Conservation (phyloP, 192 early-diverging fungal genomes). For the Umbelopsis vinacea region DNA sequence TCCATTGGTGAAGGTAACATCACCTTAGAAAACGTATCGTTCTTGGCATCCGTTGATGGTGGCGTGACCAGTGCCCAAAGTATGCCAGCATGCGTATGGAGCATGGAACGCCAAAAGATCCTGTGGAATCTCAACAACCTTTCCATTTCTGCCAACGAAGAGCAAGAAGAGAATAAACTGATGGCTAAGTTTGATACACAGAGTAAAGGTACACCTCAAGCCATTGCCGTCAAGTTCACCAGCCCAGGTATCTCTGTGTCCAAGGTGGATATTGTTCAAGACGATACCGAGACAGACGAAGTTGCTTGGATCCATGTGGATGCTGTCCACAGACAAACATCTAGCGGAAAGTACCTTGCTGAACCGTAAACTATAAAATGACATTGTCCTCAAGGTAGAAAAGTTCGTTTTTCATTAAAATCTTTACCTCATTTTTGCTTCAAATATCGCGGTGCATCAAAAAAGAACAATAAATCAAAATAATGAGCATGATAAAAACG, state of each 20-base stretch:
- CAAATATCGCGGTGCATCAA: too few species aligned
- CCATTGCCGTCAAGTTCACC: slow-evolving; percentile 48
- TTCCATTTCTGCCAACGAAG: slow-evolving; percentile 20
- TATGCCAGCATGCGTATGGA: slow-evolving; percentile 54
- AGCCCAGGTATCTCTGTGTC: slow-evolving; percentile 37
- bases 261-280: slow-evolving; percentile 31
- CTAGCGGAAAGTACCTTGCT: slow-evolving; percentile 22
- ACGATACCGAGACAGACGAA: background rate
- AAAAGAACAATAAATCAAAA: too few species aligned
- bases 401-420: too few species aligned
- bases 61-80: slow-evolving; percentile 51
- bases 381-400: too few species aligned
- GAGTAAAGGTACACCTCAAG: slow-evolving; percentile 40
- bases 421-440: too few species aligned
- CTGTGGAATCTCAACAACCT: slow-evolving; percentile 53
- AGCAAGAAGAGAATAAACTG: slow-evolving; percentile 41
- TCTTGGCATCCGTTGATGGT: slow-evolving; percentile 52
- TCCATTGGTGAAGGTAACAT: background rate
- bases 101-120: slow-evolving; percentile 52
- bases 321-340: slow-evolving; percentile 14
- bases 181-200: slow-evolving; percentile 51
- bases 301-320: slow-evolving; percentile 11
- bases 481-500: too few species aligned
- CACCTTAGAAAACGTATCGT: slow-evolving; percentile 45
- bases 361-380: slow-evolving; percentile 1